Base-by-base conservation (phyloP, 1,284 basidiomycete genomes). In the Malassezia furfur region DNA sequence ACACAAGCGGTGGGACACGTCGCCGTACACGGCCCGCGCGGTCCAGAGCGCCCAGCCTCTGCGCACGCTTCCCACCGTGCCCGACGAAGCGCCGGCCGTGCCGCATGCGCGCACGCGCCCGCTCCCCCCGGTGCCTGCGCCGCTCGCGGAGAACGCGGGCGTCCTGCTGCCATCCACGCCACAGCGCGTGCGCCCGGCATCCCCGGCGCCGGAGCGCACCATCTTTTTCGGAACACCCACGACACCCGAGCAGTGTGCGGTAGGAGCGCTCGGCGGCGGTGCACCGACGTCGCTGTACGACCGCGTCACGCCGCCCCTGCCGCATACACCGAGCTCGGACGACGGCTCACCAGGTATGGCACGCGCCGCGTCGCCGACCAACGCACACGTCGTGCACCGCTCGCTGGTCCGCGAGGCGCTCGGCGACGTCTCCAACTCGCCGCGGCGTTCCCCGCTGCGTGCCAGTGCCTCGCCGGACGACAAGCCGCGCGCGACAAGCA, bases 371-470 rank as follows among this genome's bases (percentile, higher is more conserved):
- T 43, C 48, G 8, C 44, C 54, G 9, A 25, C 30, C 2, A 3
- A 1, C 15, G 31, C 39, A 1, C 31, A 31, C 10, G 11, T 15
- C 11, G 34, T 14, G 32, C 54, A 41, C 30, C 41, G 34, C 14
- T 34, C 40, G 12, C 25, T 47, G 6, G 22, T 57, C 0, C 32
- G 54, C 21, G 44, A 51, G 22, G 50, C 41, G 28, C 50, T 57
- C 2, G 54, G 54, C 15, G 49, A 57, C 35, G 44, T 57, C 7
- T 57, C 54, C 8, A 57, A 39, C 21, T n/a, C 36, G 5, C 35
- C 25, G 28, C 15, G 14, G 43, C 25, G 43, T 9, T n/a, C 19
- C 11, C 21, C 25, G 17, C 43, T 19, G 25, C 25, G 25, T 7
- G 25, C 25, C 3, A 28, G 25, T 7, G 7, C 25, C 4, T 28